Evolutionary conservation across 129 eudicot genomes (phyloP).

Genomic region (Dittrichia graveolens): DNA sequence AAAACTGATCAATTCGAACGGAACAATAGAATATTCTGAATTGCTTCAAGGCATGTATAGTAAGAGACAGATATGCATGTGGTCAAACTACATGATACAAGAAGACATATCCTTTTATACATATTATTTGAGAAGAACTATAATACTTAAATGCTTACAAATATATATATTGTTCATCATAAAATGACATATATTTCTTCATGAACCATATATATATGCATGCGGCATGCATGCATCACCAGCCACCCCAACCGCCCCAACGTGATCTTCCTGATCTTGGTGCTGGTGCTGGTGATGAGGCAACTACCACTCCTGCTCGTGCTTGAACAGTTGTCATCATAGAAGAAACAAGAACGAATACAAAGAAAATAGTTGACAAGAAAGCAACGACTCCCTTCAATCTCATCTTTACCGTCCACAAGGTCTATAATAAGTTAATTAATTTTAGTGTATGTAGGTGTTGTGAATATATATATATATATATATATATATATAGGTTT

Average conservation of each 20-base stretch:
- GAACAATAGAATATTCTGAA: too few species aligned
- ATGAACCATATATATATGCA: too few species aligned
- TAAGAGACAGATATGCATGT: too few species aligned
- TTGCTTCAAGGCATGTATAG: too few species aligned
- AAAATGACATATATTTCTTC: too few species aligned
- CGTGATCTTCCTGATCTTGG: not conserved
- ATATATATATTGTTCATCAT: too few species aligned
- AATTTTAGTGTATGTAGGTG: not conserved
- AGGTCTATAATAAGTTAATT: not conserved
- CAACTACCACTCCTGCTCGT: not conserved
- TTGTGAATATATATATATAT: not conserved
- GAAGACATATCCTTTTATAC: too few species aligned
- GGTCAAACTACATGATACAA: too few species aligned
- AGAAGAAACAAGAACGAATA: not conserved
- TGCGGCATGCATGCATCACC: not conserved
- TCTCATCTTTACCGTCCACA: not conserved
- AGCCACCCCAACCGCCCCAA: not conserved
- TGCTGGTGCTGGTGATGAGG: not conserved
- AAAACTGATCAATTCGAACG: too few species aligned
- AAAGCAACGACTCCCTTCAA: not conserved
- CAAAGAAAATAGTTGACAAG: conserved; percentile 2
- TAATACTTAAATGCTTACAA: too few species aligned
- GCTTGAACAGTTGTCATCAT: conserved; percentile 14
- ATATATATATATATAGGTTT: not conserved
- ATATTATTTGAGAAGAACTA: too few species aligned